phyloP scores from a whole-genome alignment of 768 basidiomycete species.

The Leccinum subgranulosum region DNA sequence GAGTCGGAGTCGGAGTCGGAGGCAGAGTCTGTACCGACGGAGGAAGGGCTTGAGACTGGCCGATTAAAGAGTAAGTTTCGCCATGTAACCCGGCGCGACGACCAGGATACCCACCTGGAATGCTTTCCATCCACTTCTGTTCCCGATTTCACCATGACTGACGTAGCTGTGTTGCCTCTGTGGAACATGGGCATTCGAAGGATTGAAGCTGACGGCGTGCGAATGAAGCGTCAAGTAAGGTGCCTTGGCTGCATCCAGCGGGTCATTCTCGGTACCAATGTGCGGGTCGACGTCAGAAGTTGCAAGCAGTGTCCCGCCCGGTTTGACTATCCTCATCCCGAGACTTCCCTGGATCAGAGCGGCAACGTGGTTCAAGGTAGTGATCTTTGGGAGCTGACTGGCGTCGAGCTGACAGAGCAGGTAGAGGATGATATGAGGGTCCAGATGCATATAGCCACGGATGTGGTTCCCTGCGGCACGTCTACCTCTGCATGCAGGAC shows the following conservation, averaged over 20 bases:
- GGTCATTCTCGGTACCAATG: neutral
- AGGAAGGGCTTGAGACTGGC: neutral
- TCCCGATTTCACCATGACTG: conserved; percentile 2
- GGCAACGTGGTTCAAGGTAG: neutral
- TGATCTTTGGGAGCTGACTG: neutral
- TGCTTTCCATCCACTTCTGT: neutral
- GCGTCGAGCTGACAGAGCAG: conserved; percentile 1
- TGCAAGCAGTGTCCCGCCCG: conserved; percentile 11
- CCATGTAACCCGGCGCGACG: no score
- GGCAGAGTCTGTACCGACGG: neutral
- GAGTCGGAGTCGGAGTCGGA: no score
- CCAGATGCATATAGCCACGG: conserved; percentile 16
- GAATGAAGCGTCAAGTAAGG: conserved; percentile 17
- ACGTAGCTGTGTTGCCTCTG: neutral
- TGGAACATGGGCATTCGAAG: neutral
- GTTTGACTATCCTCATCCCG: conserved; percentile 9
- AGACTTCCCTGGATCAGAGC: conserved; percentile 7
- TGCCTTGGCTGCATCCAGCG: conserved; percentile 2
- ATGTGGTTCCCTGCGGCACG: conserved; percentile 8
- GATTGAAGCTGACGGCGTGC: neutral
- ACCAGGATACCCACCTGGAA: neutral
- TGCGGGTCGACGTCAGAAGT: neutral
- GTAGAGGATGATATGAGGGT: conserved; percentile 12
- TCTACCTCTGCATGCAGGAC: conserved; percentile 10
- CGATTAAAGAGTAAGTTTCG: neutral